These are phyloP conservation scores for Acidiella bohemica DNA, from an alignment of 495 filamentous ascomycete species.

Conservation along the genomic window DNA sequence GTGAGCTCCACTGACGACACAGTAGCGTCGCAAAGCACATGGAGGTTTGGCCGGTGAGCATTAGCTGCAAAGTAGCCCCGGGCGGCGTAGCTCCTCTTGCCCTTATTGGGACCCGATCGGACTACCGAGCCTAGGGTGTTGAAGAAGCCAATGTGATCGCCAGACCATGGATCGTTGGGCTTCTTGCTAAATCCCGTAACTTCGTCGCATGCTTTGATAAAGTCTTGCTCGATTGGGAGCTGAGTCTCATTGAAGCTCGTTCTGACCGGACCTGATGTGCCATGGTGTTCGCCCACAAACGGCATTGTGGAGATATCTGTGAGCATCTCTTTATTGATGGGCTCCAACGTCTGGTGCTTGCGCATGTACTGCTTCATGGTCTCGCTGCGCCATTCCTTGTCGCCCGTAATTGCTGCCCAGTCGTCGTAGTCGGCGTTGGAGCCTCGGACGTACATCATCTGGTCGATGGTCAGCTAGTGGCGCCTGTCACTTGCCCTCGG, in stretches of 20 bases:
- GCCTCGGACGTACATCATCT: conserved; percentile 22
- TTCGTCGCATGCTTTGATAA: conserved; percentile 13
- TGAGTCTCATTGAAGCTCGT: conserved; percentile 18
- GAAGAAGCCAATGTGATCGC: conserved; percentile 25
- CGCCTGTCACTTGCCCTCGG: conserved; percentile 33
- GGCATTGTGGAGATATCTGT: conserved; percentile 4
- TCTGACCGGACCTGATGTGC: conserved; percentile 16
- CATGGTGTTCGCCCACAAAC: conserved; percentile 21
- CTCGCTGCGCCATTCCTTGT: conserved; percentile 42
- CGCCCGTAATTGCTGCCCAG: conserved; percentile 38
- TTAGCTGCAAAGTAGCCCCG: conserved; percentile 16
- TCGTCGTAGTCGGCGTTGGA: conserved; percentile 42
- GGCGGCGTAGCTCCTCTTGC: conserved; percentile 16
- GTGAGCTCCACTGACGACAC: conserved; percentile 17
- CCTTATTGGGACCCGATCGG: conserved; percentile 8
- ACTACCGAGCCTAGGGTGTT: conserved; percentile 13
- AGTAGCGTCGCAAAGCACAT: conserved; percentile 14
- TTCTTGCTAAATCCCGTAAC: conserved; percentile 10
- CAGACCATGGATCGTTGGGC: conserved; percentile 16
- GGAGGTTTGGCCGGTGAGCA: conserved; percentile 14
- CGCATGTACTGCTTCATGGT: conserved; percentile 27
- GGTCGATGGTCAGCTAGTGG: conserved; percentile 29
- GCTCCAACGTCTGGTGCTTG: conserved; percentile 19
- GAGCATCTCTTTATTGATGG: conserved; percentile 8
- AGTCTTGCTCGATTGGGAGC: conserved; percentile 9